Conservation (phyloP, 176 grass and related monocot genomes). For the Aegilops speltoides region DNA sequence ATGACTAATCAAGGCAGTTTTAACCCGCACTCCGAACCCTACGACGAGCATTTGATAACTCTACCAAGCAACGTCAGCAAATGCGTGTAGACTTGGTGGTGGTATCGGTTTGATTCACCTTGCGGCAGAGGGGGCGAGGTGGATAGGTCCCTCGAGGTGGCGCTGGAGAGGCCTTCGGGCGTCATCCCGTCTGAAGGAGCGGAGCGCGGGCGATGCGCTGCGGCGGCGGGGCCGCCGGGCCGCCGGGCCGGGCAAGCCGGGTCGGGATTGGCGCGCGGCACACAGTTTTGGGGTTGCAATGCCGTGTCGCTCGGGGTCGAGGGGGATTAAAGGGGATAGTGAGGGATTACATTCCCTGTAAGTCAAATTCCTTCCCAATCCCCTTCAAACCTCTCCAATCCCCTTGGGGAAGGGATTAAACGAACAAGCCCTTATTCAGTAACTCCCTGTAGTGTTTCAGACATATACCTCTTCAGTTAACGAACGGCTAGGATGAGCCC, state of each 20-base stretch:
- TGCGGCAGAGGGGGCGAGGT: neutral
- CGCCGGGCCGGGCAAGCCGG: neutral
- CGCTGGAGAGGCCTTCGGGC: neutral
- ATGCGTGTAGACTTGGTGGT: neutral
- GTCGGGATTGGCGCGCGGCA: neutral
- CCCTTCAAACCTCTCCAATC: no score
- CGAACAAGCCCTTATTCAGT: no score
- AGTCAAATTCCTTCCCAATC: no score
- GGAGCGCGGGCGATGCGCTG: neutral
- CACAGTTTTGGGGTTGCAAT: neutral
- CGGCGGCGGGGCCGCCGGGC: neutral
- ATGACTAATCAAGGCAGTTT: neutral
- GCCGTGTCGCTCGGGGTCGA: neutral
- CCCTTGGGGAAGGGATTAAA: no score
- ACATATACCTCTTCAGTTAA: no score
- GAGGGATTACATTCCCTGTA: no score
- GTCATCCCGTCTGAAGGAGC: neutral
- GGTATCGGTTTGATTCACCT: slow-evolving; percentile 14
- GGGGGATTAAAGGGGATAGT: no score
- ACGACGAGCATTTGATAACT: neutral
- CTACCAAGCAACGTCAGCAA: neutral
- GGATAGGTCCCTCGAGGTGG: neutral
- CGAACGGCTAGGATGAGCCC: no score
- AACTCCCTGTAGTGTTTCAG: no score
- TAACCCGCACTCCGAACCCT: neutral